Conservation (phyloP, 306 rosid genomes). For the Vicia sativa region DNA sequence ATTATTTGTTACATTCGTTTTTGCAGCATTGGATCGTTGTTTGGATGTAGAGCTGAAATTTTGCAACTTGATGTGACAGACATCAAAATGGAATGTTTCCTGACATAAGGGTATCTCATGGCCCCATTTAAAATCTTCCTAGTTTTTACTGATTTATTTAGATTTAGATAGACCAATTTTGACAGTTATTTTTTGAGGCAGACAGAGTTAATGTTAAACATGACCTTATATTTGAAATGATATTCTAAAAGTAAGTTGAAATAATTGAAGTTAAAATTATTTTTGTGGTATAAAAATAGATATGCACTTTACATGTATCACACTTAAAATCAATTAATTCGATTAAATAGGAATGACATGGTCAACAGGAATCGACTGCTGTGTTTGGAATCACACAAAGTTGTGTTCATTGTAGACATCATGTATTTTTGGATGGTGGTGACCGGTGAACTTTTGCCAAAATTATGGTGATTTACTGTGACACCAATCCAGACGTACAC, state of each 20-base stretch:
- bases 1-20: constrained; percentile 8
- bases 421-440: too few species aligned
- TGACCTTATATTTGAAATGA: neutral
- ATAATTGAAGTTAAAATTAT: neutral
- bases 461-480: too few species aligned
- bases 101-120: constrained; percentile 34
- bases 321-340: neutral
- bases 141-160: neutral
- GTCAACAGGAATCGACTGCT: neutral
- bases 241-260: neutral
- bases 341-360: neutral
- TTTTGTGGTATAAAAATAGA: neutral
- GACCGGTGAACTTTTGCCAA: too few species aligned
- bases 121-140: neutral
- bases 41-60: constrained; percentile 90
- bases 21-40: constrained; percentile 79
- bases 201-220: neutral
- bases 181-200: neutral
- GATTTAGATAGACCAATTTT: neutral
- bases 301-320: neutral
- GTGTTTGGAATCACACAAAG: neutral
- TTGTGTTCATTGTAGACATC: neutral
- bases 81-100: constrained; percentile 85
- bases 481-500: too few species aligned
- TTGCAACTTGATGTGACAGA: constrained; percentile 88